Conservation (phyloP, 371 early-diverging fungal species). For the Parasitella parasitica region DNA sequence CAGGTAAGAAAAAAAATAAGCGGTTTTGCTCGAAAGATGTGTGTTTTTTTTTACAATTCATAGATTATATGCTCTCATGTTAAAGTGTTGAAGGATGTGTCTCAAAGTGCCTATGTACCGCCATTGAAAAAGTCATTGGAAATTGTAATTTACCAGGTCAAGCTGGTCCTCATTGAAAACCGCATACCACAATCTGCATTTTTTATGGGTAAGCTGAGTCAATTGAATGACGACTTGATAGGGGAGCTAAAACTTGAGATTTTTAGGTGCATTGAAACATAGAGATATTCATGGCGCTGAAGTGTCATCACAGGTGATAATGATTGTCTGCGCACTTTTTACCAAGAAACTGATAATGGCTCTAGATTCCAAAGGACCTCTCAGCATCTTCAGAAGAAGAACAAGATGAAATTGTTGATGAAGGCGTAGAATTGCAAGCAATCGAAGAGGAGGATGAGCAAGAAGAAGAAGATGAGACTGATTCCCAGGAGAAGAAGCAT, state of each 20-base stretch:
- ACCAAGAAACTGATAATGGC: neutral
- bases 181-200: slow-evolving; percentile 60
- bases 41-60: neutral
- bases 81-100: slow-evolving; percentile 67
- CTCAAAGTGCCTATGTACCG: slow-evolving; percentile 68
- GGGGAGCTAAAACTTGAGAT: neutral
- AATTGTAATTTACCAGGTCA: slow-evolving; percentile 74
- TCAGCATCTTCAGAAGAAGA: neutral
- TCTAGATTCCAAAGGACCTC: slow-evolving; percentile 25
- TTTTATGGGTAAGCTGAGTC: slow-evolving; percentile 62
- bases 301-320: slow-evolving; percentile 70
- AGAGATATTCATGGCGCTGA: slow-evolving; percentile 71
- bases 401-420: slow-evolving; percentile 16
- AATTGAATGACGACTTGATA: too few species aligned
- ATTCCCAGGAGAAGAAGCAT: neutral
- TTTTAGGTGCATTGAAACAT: slow-evolving; percentile 67
- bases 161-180: slow-evolving; percentile 71
- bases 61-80: slow-evolving; percentile 80
- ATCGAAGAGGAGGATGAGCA: neutral
- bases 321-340: neutral
- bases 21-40: neutral
- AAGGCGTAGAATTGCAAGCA: slow-evolving; percentile 9
- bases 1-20: slow-evolving; percentile 36
- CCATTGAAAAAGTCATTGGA: slow-evolving; percentile 72
- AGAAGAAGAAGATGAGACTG: neutral